phyloP scores from a whole-genome alignment of 768 basidiomycete species.

The Lenzites betulinus region DNA sequence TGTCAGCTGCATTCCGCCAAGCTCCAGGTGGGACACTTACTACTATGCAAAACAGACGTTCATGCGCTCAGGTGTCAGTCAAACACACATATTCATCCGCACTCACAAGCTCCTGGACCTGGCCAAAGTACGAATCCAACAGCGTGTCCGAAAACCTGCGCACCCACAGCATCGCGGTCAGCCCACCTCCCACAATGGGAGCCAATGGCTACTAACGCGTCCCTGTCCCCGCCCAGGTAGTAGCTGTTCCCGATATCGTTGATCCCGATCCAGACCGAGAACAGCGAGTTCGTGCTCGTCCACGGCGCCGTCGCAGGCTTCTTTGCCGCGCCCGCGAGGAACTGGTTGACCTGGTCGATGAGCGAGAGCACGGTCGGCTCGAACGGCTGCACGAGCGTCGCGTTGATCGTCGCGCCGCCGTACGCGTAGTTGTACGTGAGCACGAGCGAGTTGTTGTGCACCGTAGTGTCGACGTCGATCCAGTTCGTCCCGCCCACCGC shows the following conservation, averaged over 20 bases:
- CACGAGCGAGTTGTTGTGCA: conserved; percentile 54
- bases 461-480: conserved; percentile 55
- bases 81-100: neutral
- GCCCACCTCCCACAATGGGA: neutral
- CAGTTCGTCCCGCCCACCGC: conserved; percentile 60
- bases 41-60: neutral
- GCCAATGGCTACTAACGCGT: conserved; percentile 41
- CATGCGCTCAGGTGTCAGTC: neutral
- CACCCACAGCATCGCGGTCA: neutral
- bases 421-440: conserved; percentile 69
- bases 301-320: conserved; percentile 57
- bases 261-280: conserved; percentile 73
- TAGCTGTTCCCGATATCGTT: conserved; percentile 68
- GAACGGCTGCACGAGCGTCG: conserved; percentile 56
- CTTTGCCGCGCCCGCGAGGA: conserved; percentile 46
- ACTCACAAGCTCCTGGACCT: conserved; percentile 51
- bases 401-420: conserved; percentile 67
- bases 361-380: conserved; percentile 52
- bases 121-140: conserved; percentile 50
- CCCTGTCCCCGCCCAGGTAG: conserved; percentile 46
- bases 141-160: conserved; percentile 50
- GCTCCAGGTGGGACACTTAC: too few species aligned
- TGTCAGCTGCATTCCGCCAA: conserved; percentile 36
- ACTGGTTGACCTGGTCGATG: conserved; percentile 63
- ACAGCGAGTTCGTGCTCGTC: conserved; percentile 57